A percentile compares a stretch with the other conserved stretches of the same genome.
These are phyloP conservation scores for Pochonia chlamydosporia DNA, from an alignment of 2,329 filamentous ascomycete genomes.

Conservation along the genomic window DNA sequence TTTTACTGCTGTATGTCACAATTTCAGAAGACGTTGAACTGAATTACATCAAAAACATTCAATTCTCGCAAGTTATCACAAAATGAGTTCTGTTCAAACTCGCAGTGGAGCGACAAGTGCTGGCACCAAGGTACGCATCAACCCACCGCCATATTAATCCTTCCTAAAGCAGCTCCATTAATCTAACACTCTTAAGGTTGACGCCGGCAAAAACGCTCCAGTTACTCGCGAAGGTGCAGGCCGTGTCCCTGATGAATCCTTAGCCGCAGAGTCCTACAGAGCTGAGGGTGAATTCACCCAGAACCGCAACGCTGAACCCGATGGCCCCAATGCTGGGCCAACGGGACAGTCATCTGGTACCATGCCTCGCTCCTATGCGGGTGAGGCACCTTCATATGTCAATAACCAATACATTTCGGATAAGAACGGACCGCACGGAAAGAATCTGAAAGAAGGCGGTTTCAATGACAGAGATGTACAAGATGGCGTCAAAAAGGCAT, in stretches of 20 bases:
- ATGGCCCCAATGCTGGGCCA: no score
- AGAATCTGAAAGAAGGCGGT: slow-evolving; percentile 34
- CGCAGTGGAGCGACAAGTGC: slow-evolving; percentile 1
- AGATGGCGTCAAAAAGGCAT: slow-evolving; percentile 32
- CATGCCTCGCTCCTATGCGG: slow-evolving; percentile 14
- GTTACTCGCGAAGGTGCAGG: slow-evolving; percentile 57
- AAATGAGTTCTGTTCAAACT: slow-evolving; percentile 1
- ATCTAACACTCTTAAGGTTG: slow-evolving; percentile 31
- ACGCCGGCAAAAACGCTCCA: slow-evolving; percentile 41
- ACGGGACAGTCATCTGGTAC: background rate
- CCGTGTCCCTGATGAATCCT: slow-evolving; percentile 59
- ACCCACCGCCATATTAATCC: no score
- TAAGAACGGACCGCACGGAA: slow-evolving; percentile 33
- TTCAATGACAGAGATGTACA: slow-evolving; percentile 26
- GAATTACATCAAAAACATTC: background rate
- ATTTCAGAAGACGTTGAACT: background rate
- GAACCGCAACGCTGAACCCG: slow-evolving; percentile 44
- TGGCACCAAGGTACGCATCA: slow-evolving; percentile 10
- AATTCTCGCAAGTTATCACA: background rate
- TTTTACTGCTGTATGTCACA: no score
- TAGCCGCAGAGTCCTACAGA: slow-evolving; percentile 67
- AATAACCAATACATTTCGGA: slow-evolving; percentile 25
- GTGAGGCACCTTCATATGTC: slow-evolving; percentile 33
- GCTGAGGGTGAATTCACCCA: slow-evolving; percentile 53
- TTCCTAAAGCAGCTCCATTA: background rate